Base-by-base conservation (phyloP, 176 grass and related monocot genomes). In the Alopecurus myosuroides region DNA sequence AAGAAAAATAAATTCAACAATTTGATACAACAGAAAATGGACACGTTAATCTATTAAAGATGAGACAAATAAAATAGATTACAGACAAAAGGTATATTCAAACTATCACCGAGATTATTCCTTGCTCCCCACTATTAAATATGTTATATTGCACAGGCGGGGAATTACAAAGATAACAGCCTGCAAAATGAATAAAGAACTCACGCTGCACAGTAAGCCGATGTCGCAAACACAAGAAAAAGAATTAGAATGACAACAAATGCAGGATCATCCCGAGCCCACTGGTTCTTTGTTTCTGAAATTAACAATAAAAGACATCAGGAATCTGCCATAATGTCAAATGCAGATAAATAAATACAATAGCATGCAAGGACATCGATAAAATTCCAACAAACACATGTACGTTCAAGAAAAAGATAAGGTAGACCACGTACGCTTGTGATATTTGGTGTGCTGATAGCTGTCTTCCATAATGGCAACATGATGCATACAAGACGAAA, bases 361-460 rank as follows among this genome's bases (percentile, higher is more conserved):
- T 82, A 74, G 55, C 74, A 81, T 77, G 2, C 0, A 82, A 77
- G 22, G 9, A 18, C 42, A 74, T 74, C 70, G 30, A 64, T 75
- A 4, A 84, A 82, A 78, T 81, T 68, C 37, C 31, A 74, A 64
- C 25, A 17, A 86, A 58, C 46, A n/a, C 41, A 17, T n/a, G 18
- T 46, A 74, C 18, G 26, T 26, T 79, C 13, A 65, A 4, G 26
- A 58, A 90, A 77, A 77, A 11, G 22, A 30, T 74, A 53, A 94
- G 83, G 61, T 67, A 69, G 33, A 60, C 5, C 13, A 92, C 93
- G 20, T 96, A 99, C 93, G 97, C 75, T 96, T 99, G 70, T 99
- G 97, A 82, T 99, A 99, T 76, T 96, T 96, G 67, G 97, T 99
- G 85, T 99, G 97, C 85, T 99, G 97, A n/a, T 99, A 99, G 83